phyloP scores from a whole-genome alignment of 1,284 basidiomycete species.

The Ceratobasidium sp. region DNA sequence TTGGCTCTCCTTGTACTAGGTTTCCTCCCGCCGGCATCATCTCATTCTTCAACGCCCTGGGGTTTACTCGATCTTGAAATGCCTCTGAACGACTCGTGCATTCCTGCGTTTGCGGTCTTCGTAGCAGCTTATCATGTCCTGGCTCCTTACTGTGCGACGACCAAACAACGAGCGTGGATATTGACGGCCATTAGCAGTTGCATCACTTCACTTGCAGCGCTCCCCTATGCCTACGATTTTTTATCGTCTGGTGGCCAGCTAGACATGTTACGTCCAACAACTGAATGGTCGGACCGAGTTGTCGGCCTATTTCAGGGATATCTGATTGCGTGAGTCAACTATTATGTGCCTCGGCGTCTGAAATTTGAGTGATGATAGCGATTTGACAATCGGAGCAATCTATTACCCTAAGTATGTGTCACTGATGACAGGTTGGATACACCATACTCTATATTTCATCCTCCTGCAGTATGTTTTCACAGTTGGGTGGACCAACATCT shows the following conservation, averaged over 20 bases:
- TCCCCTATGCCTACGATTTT: slow-evolving; percentile 59
- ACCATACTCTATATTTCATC: slow-evolving; percentile 62
- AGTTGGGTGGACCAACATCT: slow-evolving; percentile 56
- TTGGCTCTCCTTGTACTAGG: neutral
- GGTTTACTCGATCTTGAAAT: no score
- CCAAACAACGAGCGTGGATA: slow-evolving; percentile 62
- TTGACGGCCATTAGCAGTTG: slow-evolving; percentile 57
- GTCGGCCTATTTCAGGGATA: slow-evolving; percentile 59
- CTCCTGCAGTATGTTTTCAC: slow-evolving; percentile 58
- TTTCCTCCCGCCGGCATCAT: neutral
- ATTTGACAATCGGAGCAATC: slow-evolving; percentile 52
- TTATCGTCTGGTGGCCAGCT: slow-evolving; percentile 50
- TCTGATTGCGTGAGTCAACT: slow-evolving; percentile 53
- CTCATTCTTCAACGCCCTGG: no score
- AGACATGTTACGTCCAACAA: slow-evolving; percentile 45
- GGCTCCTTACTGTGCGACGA: slow-evolving; percentile 50
- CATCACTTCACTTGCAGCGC: slow-evolving; percentile 56
- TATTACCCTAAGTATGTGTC: slow-evolving; percentile 57
- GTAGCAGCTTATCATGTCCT: slow-evolving; percentile 51
- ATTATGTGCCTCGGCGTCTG: neutral
- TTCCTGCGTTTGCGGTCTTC: slow-evolving; percentile 43
- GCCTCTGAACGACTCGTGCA: neutral
- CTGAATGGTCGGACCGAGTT: slow-evolving; percentile 46
- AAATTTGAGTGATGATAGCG: slow-evolving; percentile 46
- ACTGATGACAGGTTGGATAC: slow-evolving; percentile 65